Evolutionary conservation across 2,329 filamentous ascomycete genomes (phyloP).

Genomic region (Cladosporium sp.): DNA sequence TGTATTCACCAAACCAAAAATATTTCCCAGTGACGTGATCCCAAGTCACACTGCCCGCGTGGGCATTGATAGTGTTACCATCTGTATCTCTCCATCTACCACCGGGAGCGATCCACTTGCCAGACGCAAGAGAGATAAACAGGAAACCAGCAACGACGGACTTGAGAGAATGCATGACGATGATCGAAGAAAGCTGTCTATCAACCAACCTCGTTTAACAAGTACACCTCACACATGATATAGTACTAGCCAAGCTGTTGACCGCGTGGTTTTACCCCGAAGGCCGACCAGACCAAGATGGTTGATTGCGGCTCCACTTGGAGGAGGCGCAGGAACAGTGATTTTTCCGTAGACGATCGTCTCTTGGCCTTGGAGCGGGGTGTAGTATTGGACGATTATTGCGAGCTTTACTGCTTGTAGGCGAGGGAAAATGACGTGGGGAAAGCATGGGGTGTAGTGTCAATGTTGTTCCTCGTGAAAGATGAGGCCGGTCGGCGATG

Average conservation of each 20-base stretch:
- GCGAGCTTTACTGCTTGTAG: slow-evolving; percentile 2
- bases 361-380: slow-evolving; percentile 2
- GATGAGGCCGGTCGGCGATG: neutral
- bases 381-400: slow-evolving; percentile 1
- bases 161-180: slow-evolving; percentile 2
- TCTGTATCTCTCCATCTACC: slow-evolving; percentile 62
- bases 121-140: slow-evolving; percentile 9
- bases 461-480: neutral
- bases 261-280: slow-evolving; percentile 11
- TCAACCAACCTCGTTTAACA: neutral
- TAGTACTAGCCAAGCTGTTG: slow-evolving; percentile 5
- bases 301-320: slow-evolving; percentile 14
- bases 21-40: slow-evolving; percentile 57
- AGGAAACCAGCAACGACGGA: neutral
- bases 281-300: slow-evolving; percentile 11
- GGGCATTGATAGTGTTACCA: slow-evolving; percentile 61
- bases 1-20: slow-evolving; percentile 64
- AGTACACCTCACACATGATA: neutral
- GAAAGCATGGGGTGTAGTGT: neutral
- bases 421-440: slow-evolving; percentile 1
- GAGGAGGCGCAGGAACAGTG: slow-evolving; percentile 10
- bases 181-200: neutral
- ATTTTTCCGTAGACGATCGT: slow-evolving; percentile 18
- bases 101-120: slow-evolving; percentile 63
- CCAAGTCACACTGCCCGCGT: slow-evolving; percentile 58